Percentiles rank a stretch among this genome's conserved stretches.
Evolutionary conservation across 768 basidiomycete genomes (phyloP).

Genomic region (Dictyophora rubrovolvata): DNA sequence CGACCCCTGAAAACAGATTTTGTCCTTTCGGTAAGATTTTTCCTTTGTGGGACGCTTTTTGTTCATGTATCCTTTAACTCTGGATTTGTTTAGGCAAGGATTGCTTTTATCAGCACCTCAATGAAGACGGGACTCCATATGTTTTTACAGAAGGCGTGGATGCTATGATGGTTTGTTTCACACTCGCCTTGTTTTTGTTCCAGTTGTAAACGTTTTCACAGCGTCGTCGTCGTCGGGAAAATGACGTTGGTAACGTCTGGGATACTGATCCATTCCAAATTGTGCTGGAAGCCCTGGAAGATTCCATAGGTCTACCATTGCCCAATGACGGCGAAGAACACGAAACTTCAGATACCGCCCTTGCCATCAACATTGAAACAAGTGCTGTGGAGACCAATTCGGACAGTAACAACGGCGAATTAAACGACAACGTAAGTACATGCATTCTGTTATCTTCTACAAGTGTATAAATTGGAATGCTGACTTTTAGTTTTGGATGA

Average conservation of each 20-base stretch:
- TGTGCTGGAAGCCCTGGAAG: slow-evolving; percentile 5
- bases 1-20: slow-evolving; percentile 35
- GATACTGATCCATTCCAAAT: neutral
- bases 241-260: neutral
- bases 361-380: neutral
- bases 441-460: neutral
- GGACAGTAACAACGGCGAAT: neutral
- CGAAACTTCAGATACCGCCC: neutral
- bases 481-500: neutral
- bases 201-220: neutral
- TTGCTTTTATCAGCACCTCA: slow-evolving; percentile 70
- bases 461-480: neutral
- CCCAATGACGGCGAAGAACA: neutral
- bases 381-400: neutral
- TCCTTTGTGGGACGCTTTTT: neutral
- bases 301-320: neutral
- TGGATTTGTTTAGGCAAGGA: slow-evolving; percentile 33
- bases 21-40: slow-evolving; percentile 50
- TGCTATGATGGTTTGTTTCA: slow-evolving; percentile 38
- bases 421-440: neutral
- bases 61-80: neutral
- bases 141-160: slow-evolving; percentile 47
- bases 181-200: neutral
- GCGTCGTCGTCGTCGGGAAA: neutral
- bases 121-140: slow-evolving; percentile 53